phyloP scores from a whole-genome alignment of 129 eudicot genomes.

The Ambrosia trifida region DNA sequence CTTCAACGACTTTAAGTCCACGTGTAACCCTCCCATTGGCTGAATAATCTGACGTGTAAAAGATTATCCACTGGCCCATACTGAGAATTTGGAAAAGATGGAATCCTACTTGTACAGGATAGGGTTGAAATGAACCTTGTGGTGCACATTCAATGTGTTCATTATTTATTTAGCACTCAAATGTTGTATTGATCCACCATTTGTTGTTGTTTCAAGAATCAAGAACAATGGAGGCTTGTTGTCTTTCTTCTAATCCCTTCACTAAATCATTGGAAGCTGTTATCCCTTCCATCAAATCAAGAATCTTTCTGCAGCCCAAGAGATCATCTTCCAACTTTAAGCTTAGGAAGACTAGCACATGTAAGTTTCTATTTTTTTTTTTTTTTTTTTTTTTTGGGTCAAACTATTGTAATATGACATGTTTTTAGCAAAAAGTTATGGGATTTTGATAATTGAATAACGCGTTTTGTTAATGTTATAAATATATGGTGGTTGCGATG shows the following conservation, averaged over 20 bases:
- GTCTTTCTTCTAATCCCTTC: slow-evolving; percentile 59
- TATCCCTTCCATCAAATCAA: slow-evolving; percentile 44
- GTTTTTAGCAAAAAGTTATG: not conserved
- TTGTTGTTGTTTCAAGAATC: slow-evolving; percentile 12
- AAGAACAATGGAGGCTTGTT: slow-evolving; percentile 66
- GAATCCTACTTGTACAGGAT: slow-evolving; percentile 39
- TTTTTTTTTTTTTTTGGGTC: too few relatives aligned
- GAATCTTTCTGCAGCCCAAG: slow-evolving; percentile 40
- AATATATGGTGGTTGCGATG: not conserved
- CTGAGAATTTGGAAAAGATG: slow-evolving; percentile 26
- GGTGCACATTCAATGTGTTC: slow-evolving; percentile 45
- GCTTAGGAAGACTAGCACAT: slow-evolving; percentile 34
- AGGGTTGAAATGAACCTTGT: slow-evolving; percentile 35
- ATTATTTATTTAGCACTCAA: slow-evolving; percentile 24
- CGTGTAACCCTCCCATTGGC: slow-evolving; percentile 33
- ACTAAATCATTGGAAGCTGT: slow-evolving; percentile 47
- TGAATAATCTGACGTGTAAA: slow-evolving; percentile 31
- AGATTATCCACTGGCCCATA: slow-evolving; percentile 58
- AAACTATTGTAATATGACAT: not conserved
- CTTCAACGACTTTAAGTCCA: slow-evolving; percentile 24
- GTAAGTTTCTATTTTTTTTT: too few relatives aligned
- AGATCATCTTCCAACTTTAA: slow-evolving; percentile 34
- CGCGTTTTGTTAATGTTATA: not conserved
- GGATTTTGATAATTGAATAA: not conserved
- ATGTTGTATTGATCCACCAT: slow-evolving; percentile 29